Evolutionary conservation across 257 asterid genomes (phyloP), one percentile per base, ranked within the genome.

Genomic region (Solanum microdontum): DNA sequence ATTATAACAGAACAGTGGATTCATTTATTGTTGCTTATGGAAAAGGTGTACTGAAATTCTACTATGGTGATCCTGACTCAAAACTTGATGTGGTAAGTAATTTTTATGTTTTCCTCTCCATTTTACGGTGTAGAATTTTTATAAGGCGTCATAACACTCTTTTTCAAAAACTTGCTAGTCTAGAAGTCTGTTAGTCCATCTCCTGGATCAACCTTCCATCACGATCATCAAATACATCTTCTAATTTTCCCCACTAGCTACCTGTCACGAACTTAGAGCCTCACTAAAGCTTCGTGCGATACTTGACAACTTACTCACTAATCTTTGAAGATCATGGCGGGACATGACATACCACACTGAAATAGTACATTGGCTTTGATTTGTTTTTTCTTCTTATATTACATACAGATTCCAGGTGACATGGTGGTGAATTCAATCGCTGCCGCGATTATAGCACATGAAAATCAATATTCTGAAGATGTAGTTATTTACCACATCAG

Each of bases 401-500:
- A 66, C 3, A 4, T 66, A 66, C 19, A 66, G 73, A 66, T 66
- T 66, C 33, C 73, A 4, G 33, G 73, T 10, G 73, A 66, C 9
- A 24, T 66, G 19, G 73, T 66, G 19, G 73, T 66, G 73, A 24
- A 66, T 8, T 66, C 73, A 66, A 66, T 66, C 17, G 17, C 24
- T 24, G 73, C 73, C 1, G 33, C 19, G 8, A 1, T n/a, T 24
- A 10, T 66, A 66, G 33, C 13, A 66, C 73, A 66, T 66, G 73
- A 24, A 66, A 66, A 24, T n/a, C 30, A 62, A n/a, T 62, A 62
- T 55, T 86, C 92, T 5, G 45, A 11, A 1, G 45, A 88, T 21
- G 33, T 88, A 39, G 58, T 14, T 10, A 89, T 94, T n/a, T 93
- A 93, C 66, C 98, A 94, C 3, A 74, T 92, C 9, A 94, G 96